These are phyloP conservation scores for Penicillium canescens DNA, from an alignment of 495 filamentous ascomycete genomes.

Conservation along the genomic window DNA sequence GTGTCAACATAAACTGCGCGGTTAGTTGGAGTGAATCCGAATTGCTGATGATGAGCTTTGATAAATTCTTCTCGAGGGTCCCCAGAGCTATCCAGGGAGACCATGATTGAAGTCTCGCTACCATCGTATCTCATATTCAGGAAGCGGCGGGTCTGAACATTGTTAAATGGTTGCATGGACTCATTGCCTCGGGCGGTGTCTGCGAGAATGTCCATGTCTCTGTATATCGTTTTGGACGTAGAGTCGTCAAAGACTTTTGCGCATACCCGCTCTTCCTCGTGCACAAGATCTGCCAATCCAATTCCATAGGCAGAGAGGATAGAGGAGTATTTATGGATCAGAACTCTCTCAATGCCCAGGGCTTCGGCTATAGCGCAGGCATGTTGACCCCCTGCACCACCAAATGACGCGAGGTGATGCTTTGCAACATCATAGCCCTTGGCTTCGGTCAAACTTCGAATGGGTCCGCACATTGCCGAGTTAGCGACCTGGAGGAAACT, in stretches of 20 bases:
- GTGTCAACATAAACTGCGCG: conserved; percentile 59
- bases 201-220: conserved; percentile 55
- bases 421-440: conserved; percentile 86
- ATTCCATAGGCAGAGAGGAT: conserved; percentile 94
- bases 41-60: conserved; percentile 84
- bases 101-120: conserved; percentile 47
- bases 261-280: conserved; percentile 54
- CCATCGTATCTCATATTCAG: conserved; percentile 49
- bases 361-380: conserved; percentile 88
- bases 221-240: conserved; percentile 33
- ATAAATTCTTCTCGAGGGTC: conserved; percentile 80
- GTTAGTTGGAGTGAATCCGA: conserved; percentile 83
- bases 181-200: not conserved
- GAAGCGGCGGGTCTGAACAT: conserved; percentile 28
- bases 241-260: conserved; percentile 64
- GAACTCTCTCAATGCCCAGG: conserved; percentile 78
- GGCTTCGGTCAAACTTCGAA: conserved; percentile 85
- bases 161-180: conserved; percentile 16
- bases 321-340: conserved; percentile 88
- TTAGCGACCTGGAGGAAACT: conserved; percentile 88
- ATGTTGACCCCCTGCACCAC: conserved; percentile 91
- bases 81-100: conserved; percentile 35
- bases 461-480: conserved; percentile 89
- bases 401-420: conserved; percentile 85
- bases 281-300: conserved; percentile 88